Evolutionary conservation across 179 eudicot species (phyloP).

Genomic region (Sideroxylon spinosum): DNA sequence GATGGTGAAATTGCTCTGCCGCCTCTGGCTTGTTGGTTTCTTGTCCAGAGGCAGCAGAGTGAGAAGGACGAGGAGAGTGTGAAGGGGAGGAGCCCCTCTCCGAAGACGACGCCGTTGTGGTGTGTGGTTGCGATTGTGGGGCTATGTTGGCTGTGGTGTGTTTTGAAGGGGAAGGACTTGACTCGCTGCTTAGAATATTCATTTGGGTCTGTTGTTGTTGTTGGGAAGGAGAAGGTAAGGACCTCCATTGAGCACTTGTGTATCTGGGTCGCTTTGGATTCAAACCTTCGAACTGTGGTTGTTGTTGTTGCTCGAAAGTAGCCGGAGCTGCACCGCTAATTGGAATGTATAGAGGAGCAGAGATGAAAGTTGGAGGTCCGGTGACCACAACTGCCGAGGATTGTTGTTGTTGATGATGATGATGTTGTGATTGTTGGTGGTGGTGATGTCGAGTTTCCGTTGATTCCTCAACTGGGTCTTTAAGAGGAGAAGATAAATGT

Average conservation of each 20-base stretch:
- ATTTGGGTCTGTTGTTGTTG: slow-evolving; percentile 23
- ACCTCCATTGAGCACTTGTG: slow-evolving; percentile 53
- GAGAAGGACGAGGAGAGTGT: slow-evolving; percentile 34
- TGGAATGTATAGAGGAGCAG: slow-evolving; percentile 11
- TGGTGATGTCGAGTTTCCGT: slow-evolving; percentile 17
- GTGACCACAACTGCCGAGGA: neutral
- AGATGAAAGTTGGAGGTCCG: neutral
- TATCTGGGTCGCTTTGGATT: slow-evolving; percentile 52
- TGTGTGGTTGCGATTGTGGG: slow-evolving; percentile 9
- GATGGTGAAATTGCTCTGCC: slow-evolving; percentile 29
- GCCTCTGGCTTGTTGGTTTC: slow-evolving; percentile 23
- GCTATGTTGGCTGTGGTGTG: neutral
- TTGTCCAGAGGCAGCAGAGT: slow-evolving; percentile 25
- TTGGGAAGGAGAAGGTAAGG: slow-evolving; percentile 28
- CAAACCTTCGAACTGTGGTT: slow-evolving; percentile 34
- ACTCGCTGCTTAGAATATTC: slow-evolving; percentile 21
- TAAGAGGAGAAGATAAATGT: slow-evolving; percentile 26
- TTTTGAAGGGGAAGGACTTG: slow-evolving; percentile 36
- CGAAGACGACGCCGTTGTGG: slow-evolving; percentile 38
- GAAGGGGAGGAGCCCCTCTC: slow-evolving; percentile 63
- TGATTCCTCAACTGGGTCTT: slow-evolving; percentile 29
- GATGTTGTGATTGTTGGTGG: slow-evolving; percentile 13
- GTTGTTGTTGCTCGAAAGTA: slow-evolving; percentile 20
- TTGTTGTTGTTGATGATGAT: neutral
- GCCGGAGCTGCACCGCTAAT: slow-evolving; percentile 5